A percentile compares a stretch with the other conserved stretches of the same genome.
These are phyloP conservation scores for Capronia coronata DNA, from an alignment of 2,329 filamentous ascomycete genomes.

Conservation along the genomic window DNA sequence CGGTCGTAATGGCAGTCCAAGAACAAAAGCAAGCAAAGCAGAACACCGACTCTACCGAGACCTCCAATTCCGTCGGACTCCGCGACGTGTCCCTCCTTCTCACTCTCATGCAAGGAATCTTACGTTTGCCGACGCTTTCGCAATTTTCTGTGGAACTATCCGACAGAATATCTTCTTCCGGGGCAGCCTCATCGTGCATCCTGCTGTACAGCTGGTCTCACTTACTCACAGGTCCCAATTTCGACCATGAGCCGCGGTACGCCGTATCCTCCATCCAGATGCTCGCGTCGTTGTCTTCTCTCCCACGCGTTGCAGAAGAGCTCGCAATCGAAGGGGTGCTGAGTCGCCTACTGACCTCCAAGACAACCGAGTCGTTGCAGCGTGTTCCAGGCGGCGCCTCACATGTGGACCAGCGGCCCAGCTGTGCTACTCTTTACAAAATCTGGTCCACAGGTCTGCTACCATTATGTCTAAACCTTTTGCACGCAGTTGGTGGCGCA, in stretches of 20 bases:
- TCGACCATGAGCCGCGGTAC: conserved; percentile 69
- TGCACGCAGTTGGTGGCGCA: conserved; percentile 71
- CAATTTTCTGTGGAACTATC: conserved; percentile 65
- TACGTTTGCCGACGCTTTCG: conserved; percentile 70
- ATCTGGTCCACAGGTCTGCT: conserved; percentile 88
- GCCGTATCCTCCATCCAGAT: conserved; percentile 88
- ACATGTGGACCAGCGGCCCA: conserved; percentile 67
- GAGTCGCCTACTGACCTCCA: conserved; percentile 70
- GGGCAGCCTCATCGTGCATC: conserved; percentile 71
- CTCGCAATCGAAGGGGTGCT: conserved; percentile 82
- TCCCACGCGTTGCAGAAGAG: conserved; percentile 77
- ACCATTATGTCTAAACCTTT: conserved; percentile 79
- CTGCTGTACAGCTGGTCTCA: conserved; percentile 94
- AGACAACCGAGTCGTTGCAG: conserved; percentile 69
- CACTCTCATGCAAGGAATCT: conserved; percentile 75
- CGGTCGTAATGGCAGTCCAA: conserved; percentile 74
- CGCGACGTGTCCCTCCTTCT: conserved; percentile 83
- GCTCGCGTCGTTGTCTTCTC: conserved; percentile 75
- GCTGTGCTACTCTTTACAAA: conserved; percentile 67
- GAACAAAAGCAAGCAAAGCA: conserved; percentile 50
- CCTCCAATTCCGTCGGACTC: conserved; percentile 51
- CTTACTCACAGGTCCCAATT: conserved; percentile 60
- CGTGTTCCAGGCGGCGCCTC: conserved; percentile 57
- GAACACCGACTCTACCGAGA: conserved; percentile 5
- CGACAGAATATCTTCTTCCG: conserved; percentile 57